These are phyloP conservation scores for Colletotrichum tropicale DNA, from an alignment of 2,329 filamentous ascomycete species.

Conservation along the genomic window DNA sequence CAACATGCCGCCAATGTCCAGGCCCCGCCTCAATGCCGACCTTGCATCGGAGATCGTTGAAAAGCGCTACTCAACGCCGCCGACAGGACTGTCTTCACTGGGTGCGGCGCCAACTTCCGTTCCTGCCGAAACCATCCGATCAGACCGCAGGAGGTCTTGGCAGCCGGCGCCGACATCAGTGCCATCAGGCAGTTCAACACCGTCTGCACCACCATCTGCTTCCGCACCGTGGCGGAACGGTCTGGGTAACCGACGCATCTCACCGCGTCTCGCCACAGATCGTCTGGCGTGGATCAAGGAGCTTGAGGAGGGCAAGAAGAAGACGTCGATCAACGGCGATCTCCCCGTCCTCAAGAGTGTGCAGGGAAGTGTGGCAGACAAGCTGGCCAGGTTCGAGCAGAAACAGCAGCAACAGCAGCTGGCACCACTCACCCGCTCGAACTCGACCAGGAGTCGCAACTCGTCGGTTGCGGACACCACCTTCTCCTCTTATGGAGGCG, in stretches of 20 bases:
- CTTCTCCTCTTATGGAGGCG: neutral
- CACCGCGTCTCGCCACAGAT: neutral
- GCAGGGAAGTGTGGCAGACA: slow-evolving; percentile 12
- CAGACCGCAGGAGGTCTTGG: slow-evolving; percentile 8
- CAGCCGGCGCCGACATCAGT: neutral
- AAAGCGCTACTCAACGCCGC: slow-evolving; percentile 5
- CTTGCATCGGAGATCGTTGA: neutral
- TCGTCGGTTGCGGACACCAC: slow-evolving; percentile 12
- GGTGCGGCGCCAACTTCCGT: neutral
- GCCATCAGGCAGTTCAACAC: neutral
- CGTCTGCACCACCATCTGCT: neutral
- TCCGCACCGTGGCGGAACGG: neutral
- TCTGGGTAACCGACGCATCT: neutral
- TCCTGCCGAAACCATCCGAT: neutral
- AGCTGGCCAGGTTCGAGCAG: slow-evolving; percentile 9
- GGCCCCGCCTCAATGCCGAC: neutral
- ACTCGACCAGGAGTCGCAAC: slow-evolving; percentile 5
- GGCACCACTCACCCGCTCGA: neutral
- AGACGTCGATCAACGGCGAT: neutral
- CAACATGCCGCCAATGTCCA: neutral
- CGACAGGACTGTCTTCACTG: neutral
- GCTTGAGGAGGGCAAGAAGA: slow-evolving; percentile 4
- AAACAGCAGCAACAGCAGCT: neutral
- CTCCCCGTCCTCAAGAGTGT: slow-evolving; percentile 7
- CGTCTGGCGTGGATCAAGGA: slow-evolving; percentile 15